Evolutionary conservation across 441 rosid species (phyloP).

Genomic region (Pelargonium fulgidum): DNA sequence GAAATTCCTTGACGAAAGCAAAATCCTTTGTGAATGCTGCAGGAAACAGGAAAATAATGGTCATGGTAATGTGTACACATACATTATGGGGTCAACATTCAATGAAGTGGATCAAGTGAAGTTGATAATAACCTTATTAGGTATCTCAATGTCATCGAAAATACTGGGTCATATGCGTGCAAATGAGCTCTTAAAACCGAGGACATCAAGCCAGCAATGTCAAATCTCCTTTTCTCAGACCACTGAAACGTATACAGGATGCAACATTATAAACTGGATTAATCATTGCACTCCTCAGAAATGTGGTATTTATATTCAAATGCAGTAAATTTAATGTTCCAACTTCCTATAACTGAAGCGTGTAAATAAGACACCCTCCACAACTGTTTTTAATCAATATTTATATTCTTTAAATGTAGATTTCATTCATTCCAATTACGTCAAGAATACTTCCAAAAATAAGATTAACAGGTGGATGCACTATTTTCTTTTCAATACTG

Average conservation of each 20-base stretch:
- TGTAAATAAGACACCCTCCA: not conserved
- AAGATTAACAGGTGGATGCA: constrained; percentile 2
- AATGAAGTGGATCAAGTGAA: not conserved
- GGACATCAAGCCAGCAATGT: constrained; percentile 82
- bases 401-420: not conserved
- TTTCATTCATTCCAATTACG: not conserved
- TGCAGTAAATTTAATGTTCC: not conserved
- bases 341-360: not conserved
- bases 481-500: not conserved
- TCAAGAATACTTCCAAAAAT: not conserved
- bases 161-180: constrained; percentile 76
- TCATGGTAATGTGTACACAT: not conserved
- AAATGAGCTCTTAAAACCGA: constrained; percentile 81
- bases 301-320: not conserved
- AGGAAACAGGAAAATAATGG: constrained; percentile 8
- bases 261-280: constrained; percentile 16
- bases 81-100: not conserved
- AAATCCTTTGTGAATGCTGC: constrained; percentile 80
- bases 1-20: constrained; percentile 67
- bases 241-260: constrained; percentile 45
- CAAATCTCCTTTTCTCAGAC: constrained; percentile 80
- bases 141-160: constrained; percentile 80
- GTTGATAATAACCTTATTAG: constrained; percentile 52
- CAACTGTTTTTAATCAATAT: not conserved
- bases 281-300: not conserved